These are phyloP conservation scores for Calonectria montana DNA, from an alignment of 2,329 filamentous ascomycete genomes.

Conservation along the genomic window DNA sequence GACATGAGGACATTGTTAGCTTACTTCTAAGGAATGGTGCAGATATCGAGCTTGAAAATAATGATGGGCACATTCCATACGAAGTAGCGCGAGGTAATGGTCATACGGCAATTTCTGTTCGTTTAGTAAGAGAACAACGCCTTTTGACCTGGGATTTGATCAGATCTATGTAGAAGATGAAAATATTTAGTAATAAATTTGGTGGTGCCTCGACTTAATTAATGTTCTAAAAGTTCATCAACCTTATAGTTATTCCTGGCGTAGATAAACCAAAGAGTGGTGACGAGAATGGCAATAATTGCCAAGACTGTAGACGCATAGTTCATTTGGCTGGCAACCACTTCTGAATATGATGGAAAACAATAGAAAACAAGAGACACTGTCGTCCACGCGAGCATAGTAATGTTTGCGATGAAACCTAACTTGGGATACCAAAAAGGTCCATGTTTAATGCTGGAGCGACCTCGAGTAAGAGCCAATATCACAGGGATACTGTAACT, in stretches of 20 bases:
- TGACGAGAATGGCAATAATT: constrained; percentile 26
- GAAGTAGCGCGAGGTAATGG: background rate
- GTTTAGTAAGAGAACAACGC: too few species aligned
- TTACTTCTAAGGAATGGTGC: background rate
- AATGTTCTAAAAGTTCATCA: constrained; percentile 24
- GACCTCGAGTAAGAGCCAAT: constrained; percentile 35
- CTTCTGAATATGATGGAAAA: constrained; percentile 40
- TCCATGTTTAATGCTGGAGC: constrained; percentile 40
- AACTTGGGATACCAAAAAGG: constrained; percentile 43
- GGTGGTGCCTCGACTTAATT: background rate
- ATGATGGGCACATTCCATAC: background rate
- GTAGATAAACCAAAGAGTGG: constrained; percentile 35
- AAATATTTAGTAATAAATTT: background rate
- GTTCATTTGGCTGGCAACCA: constrained; percentile 38
- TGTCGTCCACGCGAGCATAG: constrained; percentile 39
- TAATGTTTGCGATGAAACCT: constrained; percentile 39
- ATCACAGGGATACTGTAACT: constrained; percentile 43
- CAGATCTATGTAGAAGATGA: too few species aligned
- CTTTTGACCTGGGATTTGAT: too few species aligned
- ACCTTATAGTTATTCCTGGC: constrained; percentile 40
- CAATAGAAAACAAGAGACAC: constrained; percentile 42
- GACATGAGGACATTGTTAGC: background rate
- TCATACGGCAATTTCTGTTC: background rate
- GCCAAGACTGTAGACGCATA: constrained; percentile 39
- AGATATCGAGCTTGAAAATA: background rate